Evolutionary conservation across 306 rosid genomes (phyloP).

Genomic region (Datisca glomerata): DNA sequence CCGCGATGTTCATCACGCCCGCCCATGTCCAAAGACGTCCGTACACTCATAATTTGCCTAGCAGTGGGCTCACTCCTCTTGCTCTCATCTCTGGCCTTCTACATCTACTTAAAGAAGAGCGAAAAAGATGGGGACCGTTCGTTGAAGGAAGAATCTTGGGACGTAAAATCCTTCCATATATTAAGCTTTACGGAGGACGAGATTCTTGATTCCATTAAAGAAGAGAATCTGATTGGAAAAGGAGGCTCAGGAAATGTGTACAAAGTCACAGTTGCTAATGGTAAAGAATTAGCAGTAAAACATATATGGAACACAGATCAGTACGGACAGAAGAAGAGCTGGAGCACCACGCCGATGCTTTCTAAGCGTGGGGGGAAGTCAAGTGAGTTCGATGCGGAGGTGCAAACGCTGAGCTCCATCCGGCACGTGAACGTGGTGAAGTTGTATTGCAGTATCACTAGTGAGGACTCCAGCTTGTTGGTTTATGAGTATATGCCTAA

Average conservation of each 20-base stretch:
- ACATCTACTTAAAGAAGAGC: constrained; percentile 22
- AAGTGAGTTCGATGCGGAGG: constrained; percentile 72
- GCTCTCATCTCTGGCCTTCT: constrained; percentile 17
- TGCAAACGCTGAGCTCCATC: constrained; percentile 63
- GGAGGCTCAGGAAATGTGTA: constrained; percentile 96
- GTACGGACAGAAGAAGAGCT: constrained; percentile 14
- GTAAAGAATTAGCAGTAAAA: constrained; percentile 76
- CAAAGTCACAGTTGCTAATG: constrained; percentile 45
- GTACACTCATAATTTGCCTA: constrained; percentile 41
- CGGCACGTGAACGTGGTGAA: constrained; percentile 95
- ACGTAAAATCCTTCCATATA: constrained; percentile 76
- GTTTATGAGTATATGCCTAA: constrained; percentile 82
- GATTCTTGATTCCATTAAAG: constrained; percentile 70
- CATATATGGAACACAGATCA: constrained; percentile 68
- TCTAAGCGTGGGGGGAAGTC: constrained; percentile 26
- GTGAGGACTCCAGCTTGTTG: constrained; percentile 81
- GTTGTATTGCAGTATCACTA: constrained; percentile 74
- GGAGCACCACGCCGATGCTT: constrained; percentile 47
- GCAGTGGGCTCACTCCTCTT: constrained; percentile 20
- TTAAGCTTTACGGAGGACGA: constrained; percentile 65
- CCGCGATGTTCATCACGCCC: constrained; percentile 31
- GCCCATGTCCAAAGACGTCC: constrained; percentile 29
- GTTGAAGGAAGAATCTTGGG: constrained; percentile 74
- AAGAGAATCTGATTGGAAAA: constrained; percentile 74
- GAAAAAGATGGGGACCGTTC: constrained; percentile 37